Base-by-base conservation (phyloP, 352 stramenopile genomes). In the Globisporangium canariense region DNA sequence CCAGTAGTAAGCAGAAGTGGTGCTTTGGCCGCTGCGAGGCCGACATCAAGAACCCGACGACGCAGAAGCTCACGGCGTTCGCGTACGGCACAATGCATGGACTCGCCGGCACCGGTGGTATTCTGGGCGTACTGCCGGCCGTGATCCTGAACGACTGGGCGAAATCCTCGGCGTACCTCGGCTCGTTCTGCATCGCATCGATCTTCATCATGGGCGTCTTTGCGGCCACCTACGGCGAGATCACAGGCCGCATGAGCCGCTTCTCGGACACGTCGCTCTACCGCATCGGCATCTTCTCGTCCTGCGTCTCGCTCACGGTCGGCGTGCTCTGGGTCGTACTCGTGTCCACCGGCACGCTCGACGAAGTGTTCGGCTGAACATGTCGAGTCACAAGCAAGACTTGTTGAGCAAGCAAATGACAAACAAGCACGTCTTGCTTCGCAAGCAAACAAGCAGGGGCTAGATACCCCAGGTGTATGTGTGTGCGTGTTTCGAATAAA, bases 131-230 rank as follows among this genome's bases (percentile, higher is more conserved):
- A 14, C 75, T 97, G 30, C 91, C 91, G 3, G 89, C 90, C 0
- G 83, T 97, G 28, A 83, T 96, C 65, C 66, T 97, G 41, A 87
- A 93, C 59, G 72, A 96, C 64, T 81, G 71, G 67, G 50, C 46
- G 50, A 79, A 93, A 38, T 91, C 86, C 45, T 78, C 75, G 28
- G 63, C 88, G 25, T 97, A 97, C 68, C 71, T 97, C 9, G 69
- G 67, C 9, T 82, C 83, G 10, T 97, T 97, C 76, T 97, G 89
- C 63, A 16, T 90, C 20, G 87, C 78, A 14, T 92, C 76, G 49
- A 97, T 90, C 64, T 40, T 96, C 45, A 87, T 91, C 30, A 97
- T 97, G 91, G 91, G 89, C 34, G 69, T 66, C 2, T 97, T 97
- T 71, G 85, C 89, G 1, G 76, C 79, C 20, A 65, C 83, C 8